Conservation (phyloP, 495 filamentous ascomycete species). For the Aspergillus kassunensis region DNA sequence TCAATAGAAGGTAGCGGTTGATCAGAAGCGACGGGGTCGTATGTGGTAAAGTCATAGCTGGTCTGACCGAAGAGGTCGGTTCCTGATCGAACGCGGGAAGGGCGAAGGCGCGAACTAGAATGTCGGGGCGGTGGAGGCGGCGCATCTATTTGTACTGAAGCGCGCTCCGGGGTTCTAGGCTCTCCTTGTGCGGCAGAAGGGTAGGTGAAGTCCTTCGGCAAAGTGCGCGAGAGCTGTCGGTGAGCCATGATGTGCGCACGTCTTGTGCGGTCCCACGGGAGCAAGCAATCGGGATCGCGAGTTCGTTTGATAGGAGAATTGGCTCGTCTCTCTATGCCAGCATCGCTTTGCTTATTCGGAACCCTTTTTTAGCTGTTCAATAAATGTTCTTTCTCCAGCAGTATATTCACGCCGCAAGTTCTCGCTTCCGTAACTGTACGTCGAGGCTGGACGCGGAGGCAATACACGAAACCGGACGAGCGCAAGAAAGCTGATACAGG, state of each 20-base stretch:
- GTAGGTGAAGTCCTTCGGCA: constrained; percentile 63
- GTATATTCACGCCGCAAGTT: not conserved
- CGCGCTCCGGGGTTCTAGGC: constrained; percentile 57
- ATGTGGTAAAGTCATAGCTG: constrained; percentile 28
- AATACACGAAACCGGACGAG: not conserved
- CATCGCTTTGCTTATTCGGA: constrained; percentile 22
- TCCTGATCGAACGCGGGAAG: constrained; percentile 42
- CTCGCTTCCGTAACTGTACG: no score
- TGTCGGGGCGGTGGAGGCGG: constrained; percentile 50
- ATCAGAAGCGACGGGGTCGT: constrained; percentile 33
- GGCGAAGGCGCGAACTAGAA: constrained; percentile 46
- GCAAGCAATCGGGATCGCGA: not conserved
- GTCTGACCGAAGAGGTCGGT: constrained; percentile 41
- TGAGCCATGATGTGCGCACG: constrained; percentile 39
- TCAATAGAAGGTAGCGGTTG: constrained; percentile 60
- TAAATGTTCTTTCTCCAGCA: constrained; percentile 7
- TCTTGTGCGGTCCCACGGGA: constrained; percentile 8
- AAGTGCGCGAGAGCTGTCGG: constrained; percentile 56
- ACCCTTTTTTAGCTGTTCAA: not conserved
- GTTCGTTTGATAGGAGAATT: constrained; percentile 7
- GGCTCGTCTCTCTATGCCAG: constrained; percentile 23
- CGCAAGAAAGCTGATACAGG: constrained; percentile 7
- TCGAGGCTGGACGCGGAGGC: not conserved
- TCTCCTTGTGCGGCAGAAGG: constrained; percentile 48
- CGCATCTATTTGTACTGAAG: constrained; percentile 37